A percentile compares a stretch with the other conserved stretches of the same genome.
Evolutionary conservation across 129 eudicot species (phyloP).

Genomic region (Helianthus tuberosus): DNA sequence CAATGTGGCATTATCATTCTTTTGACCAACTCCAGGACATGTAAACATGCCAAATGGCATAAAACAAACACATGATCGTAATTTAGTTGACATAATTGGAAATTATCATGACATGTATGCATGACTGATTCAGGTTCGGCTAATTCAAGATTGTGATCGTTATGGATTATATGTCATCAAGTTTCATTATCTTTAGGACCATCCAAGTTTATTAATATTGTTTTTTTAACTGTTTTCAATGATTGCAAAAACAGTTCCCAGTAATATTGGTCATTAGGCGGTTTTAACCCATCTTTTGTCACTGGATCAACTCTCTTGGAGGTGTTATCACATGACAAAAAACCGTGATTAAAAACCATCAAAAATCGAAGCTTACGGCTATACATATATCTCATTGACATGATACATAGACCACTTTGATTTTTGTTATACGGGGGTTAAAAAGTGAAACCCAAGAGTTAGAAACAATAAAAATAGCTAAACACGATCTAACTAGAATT

Average conservation of each 20-base stretch:
- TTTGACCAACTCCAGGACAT: slow-evolving; percentile 12
- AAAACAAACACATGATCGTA: neutral
- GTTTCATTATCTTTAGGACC: slow-evolving; percentile 20
- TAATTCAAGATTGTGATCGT: slow-evolving; percentile 5
- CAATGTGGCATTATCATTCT: slow-evolving; percentile 12
- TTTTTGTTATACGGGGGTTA: too few relatives aligned
- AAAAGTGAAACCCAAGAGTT: too few relatives aligned
- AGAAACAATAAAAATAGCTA: too few relatives aligned
- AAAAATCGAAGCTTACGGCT: too few relatives aligned
- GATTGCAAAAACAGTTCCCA: slow-evolving; percentile 6
- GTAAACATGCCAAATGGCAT: slow-evolving; percentile 33
- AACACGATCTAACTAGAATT: too few relatives aligned
- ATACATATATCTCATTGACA: too few relatives aligned
- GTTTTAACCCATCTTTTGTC: slow-evolving; percentile 2
- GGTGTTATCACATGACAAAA: neutral
- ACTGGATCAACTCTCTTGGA: neutral
- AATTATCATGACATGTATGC: neutral
- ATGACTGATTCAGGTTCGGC: slow-evolving; percentile 7
- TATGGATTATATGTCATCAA: slow-evolving; percentile 8
- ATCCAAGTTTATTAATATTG: slow-evolving; percentile 11
- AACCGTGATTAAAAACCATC: neutral
- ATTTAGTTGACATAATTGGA: neutral
- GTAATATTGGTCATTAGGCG: neutral
- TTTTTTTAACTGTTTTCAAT: slow-evolving; percentile 1
- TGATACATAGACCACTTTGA: too few relatives aligned